These are phyloP conservation scores for Corinectria fuckeliana DNA, from an alignment of 2,329 filamentous ascomycete genomes.

Conservation along the genomic window DNA sequence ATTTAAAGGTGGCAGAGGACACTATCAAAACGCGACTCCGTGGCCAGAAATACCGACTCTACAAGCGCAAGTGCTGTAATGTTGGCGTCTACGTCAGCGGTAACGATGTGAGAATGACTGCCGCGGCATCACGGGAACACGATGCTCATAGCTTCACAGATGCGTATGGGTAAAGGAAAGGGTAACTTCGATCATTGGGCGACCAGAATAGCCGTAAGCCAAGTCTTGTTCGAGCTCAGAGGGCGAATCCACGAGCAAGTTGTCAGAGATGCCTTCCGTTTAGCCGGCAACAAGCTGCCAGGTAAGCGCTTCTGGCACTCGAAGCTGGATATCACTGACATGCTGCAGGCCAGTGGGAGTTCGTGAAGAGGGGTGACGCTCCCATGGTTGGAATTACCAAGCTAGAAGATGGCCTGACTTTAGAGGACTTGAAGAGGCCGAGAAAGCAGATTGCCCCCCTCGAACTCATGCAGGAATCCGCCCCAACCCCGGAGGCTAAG, in stretches of 20 bases:
- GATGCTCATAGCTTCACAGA: conserved; percentile 51
- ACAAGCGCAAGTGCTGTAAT: conserved; percentile 89
- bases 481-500: conserved; percentile 43
- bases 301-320: conserved; percentile 59
- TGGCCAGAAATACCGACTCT: conserved; percentile 90
- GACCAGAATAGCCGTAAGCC: conserved; percentile 84
- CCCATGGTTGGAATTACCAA: conserved; percentile 94
- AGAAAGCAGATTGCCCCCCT: conserved; percentile 67
- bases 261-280: conserved; percentile 87
- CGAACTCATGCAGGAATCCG: conserved; percentile 43
- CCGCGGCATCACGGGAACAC: conserved; percentile 3
- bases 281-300: conserved; percentile 94
- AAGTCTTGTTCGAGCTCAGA: conserved; percentile 90
- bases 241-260: conserved; percentile 95
- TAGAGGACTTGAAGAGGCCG: conserved; percentile 83
- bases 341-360: conserved; percentile 78
- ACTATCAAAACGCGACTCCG: conserved; percentile 88
- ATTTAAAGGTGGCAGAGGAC: conserved; percentile 90
- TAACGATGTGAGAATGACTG: conserved; percentile 71
- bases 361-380: conserved; percentile 90
- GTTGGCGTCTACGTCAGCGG: conserved; percentile 95
- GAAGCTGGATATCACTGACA: conserved; percentile 27
- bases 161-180: conserved; percentile 99
- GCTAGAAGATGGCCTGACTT: conserved; percentile 79
- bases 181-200: conserved; percentile 98